Evolutionary conservation across 169 alveolate genomes (phyloP).

Genomic region (Eimeria falciformis): DNA sequence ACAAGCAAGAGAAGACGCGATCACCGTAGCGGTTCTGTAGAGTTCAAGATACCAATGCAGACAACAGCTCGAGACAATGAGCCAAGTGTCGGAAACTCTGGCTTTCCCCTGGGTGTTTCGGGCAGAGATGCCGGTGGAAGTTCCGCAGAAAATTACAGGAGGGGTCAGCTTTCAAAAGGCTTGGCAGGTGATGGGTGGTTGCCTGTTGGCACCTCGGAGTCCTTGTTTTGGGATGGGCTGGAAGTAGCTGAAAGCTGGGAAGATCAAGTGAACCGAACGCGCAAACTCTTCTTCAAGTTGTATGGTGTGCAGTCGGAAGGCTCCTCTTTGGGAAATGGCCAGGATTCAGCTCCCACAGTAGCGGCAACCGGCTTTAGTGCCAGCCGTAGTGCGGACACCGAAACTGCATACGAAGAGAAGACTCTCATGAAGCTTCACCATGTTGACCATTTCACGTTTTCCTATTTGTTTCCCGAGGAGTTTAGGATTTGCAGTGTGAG

Average conservation of each 20-base stretch:
- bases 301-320: conserved; percentile 60
- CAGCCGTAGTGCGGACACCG: conserved; percentile 41
- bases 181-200: too few species aligned
- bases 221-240: background rate
- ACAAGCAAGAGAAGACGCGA: conserved; percentile 24
- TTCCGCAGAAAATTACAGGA: too few species aligned
- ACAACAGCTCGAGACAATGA: too few species aligned
- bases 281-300: conserved; percentile 48
- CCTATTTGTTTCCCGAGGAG: conserved; percentile 63
- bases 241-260: conserved; percentile 59
- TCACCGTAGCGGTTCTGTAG: background rate
- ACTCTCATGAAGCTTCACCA: conserved; percentile 51
- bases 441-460: conserved; percentile 47
- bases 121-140: too few species aligned
- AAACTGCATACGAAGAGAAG: conserved; percentile 47
- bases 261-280: conserved; percentile 28
- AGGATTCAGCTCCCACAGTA: background rate
- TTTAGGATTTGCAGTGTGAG: conserved; percentile 59
- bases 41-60: too few species aligned
- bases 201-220: too few species aligned
- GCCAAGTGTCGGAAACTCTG: too few species aligned
- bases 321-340: background rate
- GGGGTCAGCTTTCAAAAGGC: too few species aligned
- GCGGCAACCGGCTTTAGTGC: background rate
- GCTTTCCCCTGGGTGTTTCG: too few species aligned